Evolutionary conservation across 148 eudicot genomes (phyloP), one percentile per base, ranked within the genome.

Genomic region (Linanthus parryae): DNA sequence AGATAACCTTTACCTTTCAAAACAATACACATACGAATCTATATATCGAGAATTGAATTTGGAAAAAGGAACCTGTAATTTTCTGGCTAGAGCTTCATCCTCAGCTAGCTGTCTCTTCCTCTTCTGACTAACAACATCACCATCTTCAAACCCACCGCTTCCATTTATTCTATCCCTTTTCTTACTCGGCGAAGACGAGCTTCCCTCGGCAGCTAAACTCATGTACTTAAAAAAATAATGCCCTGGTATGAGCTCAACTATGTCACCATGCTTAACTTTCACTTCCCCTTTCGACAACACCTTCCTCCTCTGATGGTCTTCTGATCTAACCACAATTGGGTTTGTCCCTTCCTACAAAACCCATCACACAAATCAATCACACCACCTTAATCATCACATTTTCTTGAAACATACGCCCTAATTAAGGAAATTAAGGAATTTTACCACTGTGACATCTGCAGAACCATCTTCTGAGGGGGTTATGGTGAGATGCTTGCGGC

Each of bases 241-340:
- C 18, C 98, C 98, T 4, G 98, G 98, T 65, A 91, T 83, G 70
- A 91, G 64, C 76, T 91, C 98, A 44, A 91, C 63, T 35, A 87
- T 52, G 72, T 91, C 98, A 50, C 90, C 89, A 63, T 64, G 52
- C 62, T 50, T 67, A 38, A 91, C 56, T 20, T 66, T 68, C 38
- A 56, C 69, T 54, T 40, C 77, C 52, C 77, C 94, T 39, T 67
- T 62, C 25, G 84, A 71, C 54, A 67, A 67, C 54, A 91, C 48
- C 57, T 71, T 84, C 71, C 59, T 79, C 63, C 94, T 76, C 57
- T 75, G 74, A 50, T n/a, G n/a, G n/a, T 44, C 57, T 14, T 71
- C 64, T 7, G 80, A 72, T 43, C 70, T 64, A 25, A 91, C 37
- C 41, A 91, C 94, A 64, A 81, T 68, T 8, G 98, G 98, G 57